Evolutionary conservation across 202 grass and related monocot genomes (phyloP).

Genomic region (Miscanthus sacchariflorus): DNA sequence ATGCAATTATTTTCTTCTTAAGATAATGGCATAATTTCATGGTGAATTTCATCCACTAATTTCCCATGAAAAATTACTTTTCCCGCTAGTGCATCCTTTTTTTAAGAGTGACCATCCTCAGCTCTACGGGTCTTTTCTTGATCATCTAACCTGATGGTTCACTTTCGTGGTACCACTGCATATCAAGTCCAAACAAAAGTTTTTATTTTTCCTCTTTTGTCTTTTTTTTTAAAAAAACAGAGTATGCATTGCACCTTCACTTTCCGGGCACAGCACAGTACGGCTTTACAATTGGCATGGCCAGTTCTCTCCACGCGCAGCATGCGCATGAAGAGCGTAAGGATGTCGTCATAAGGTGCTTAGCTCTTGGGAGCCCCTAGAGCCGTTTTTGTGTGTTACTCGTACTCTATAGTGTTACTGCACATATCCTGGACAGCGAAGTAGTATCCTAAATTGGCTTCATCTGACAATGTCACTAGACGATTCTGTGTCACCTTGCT

Average conservation of each 20-base stretch:
- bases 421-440: not conserved
- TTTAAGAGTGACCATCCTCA: too few relatives aligned
- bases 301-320: not conserved
- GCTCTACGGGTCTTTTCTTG: not conserved
- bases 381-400: not conserved
- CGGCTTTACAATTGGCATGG: not conserved
- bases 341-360: conserved; percentile 16
- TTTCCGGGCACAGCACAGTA: conserved; percentile 3
- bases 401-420: not conserved
- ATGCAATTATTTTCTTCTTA: not conserved
- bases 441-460: conserved; percentile 30
- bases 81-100: too few relatives aligned
- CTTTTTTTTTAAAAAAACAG: too few relatives aligned
- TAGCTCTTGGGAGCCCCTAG: conserved; percentile 38
- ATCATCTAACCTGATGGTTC: conserved; percentile 13
- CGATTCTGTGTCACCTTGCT: conserved; percentile 36
- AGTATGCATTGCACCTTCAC: not conserved
- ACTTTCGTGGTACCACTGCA: not conserved
- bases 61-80: too few relatives aligned
- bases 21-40: not conserved
- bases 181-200: not conserved
- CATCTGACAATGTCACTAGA: conserved; percentile 32
- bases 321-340: conserved; percentile 7
- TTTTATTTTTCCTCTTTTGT: too few relatives aligned
- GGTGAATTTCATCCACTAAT: not conserved